Evolutionary conservation across 1,284 basidiomycete species (phyloP).

Genomic region (Kwoniella shivajii): DNA sequence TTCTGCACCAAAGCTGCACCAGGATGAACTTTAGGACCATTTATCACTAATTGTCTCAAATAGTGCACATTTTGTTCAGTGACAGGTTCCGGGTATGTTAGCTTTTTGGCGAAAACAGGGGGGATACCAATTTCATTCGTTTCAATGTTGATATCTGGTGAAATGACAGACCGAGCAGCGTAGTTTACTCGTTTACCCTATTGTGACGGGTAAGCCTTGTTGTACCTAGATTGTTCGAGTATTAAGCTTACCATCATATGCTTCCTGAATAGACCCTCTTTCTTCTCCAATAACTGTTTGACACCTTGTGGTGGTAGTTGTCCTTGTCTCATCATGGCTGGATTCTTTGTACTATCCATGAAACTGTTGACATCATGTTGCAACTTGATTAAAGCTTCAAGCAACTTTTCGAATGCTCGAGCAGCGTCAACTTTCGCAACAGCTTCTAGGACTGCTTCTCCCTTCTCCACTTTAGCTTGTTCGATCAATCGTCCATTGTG

Average conservation of each 20-base stretch:
- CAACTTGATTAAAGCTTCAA: conserved; percentile 83
- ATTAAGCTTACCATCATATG: conserved; percentile 87
- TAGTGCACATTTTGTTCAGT: conserved; percentile 88
- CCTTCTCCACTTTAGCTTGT: conserved; percentile 54
- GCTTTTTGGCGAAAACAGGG: conserved; percentile 93
- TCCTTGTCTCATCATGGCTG: conserved; percentile 77
- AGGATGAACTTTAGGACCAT: conserved; percentile 85
- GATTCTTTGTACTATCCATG: conserved; percentile 97
- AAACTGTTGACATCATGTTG: conserved; percentile 97
- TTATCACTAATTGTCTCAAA: conserved; percentile 88
- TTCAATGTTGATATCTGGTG: conserved; percentile 99
- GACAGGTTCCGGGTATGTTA: conserved; percentile 97
- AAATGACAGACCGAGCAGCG: conserved; percentile 98
- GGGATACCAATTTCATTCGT: conserved; percentile 99
- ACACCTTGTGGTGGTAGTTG: conserved; percentile 92
- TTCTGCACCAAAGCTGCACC: conserved; percentile 94
- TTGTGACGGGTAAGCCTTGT: neutral
- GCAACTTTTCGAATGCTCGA: conserved; percentile 68
- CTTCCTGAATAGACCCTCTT: conserved; percentile 97
- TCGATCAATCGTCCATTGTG: conserved; percentile 69
- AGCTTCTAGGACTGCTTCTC: conserved; percentile 56
- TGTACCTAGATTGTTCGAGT: neutral
- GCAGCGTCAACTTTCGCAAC: conserved; percentile 55
- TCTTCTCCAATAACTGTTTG: conserved; percentile 98
- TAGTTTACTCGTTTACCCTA: conserved; percentile 99